Percentiles rank a stretch among this genome's conserved stretches.
Evolutionary conservation across 2,329 filamentous ascomycete genomes (phyloP).

Genomic region (Colletotrichum paranaense): DNA sequence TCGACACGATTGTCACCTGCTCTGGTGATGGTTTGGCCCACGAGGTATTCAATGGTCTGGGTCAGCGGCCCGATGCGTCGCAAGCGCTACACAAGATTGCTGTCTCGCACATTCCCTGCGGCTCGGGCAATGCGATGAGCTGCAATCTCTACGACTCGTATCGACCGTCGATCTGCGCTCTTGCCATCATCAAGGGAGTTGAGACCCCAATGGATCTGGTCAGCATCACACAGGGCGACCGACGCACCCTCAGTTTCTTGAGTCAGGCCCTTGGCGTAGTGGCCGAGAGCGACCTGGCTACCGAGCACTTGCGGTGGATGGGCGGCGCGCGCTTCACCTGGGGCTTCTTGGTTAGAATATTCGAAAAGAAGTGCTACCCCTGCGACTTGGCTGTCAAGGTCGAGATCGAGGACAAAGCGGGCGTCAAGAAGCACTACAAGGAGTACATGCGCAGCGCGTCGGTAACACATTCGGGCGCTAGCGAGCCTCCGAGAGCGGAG

Average conservation of each 20-base stretch:
- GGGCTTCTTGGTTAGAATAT: constrained; percentile 81
- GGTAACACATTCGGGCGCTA: constrained; percentile 43
- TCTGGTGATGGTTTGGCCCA: constrained; percentile 93
- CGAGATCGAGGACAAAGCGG: constrained; percentile 79
- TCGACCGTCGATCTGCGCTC: constrained; percentile 78
- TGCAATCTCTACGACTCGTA: constrained; percentile 89
- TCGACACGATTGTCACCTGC: constrained; percentile 87
- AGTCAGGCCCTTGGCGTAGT: constrained; percentile 92
- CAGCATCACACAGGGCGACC: constrained; percentile 85
- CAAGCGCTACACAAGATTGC: constrained; percentile 81
- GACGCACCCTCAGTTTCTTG: constrained; percentile 84
- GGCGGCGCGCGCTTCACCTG: constrained; percentile 86
- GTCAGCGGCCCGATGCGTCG: constrained; percentile 78
- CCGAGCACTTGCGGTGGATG: constrained; percentile 94
- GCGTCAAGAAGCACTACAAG: constrained; percentile 79
- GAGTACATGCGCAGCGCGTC: constrained; percentile 53
- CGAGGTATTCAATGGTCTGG: constrained; percentile 95
- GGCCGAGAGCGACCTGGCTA: constrained; percentile 89
- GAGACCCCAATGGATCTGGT: constrained; percentile 87
- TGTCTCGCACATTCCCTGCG: constrained; percentile 89
- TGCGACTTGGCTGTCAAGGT: constrained; percentile 90
- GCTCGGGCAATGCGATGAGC: constrained; percentile 93
- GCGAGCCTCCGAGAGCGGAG: constrained; percentile 30
- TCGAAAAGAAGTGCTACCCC: constrained; percentile 84
- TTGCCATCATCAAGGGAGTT: constrained; percentile 88